Base-by-base conservation (phyloP, 305 asterid species). In the Euphrasia arctica region DNA sequence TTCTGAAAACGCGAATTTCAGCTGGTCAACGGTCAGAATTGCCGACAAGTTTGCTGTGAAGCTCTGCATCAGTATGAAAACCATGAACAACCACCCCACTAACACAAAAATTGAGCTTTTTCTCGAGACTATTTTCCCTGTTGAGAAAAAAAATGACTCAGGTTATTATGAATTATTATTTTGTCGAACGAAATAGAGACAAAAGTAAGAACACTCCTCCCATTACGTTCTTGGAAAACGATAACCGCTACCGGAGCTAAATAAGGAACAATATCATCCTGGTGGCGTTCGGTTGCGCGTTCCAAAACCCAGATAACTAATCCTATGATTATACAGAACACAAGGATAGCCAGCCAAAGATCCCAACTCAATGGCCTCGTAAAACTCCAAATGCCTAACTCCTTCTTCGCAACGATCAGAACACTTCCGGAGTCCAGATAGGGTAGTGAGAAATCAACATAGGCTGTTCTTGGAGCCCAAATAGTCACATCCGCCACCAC, bases 191-290 rank as follows among this genome's bases (percentile, higher is more conserved):
- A 13, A 45, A 45, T 9, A 2, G 14, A 9, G 9, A 36, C 9
- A 6, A 0, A 61, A 55, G 48, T 55, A 29, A 49, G 49, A 5
- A 63, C 9, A 36, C 9, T 13, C 32, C 42, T 55, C 34, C 36
- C 9, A 45, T 78, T 83, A 86, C 90, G 76, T 74, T 83, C 90
- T 1, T 88, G 86, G 65, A 83, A 86, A 45, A 88, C 94, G 48
- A 86, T 86, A 57, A 66, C 77, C 6, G 80, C 67, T 25, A 86
- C 43, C 9, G 43, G 43, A 39, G 43, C 43, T 39, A 39, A 39
- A 39, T 39, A 39, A 39, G 43, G 43, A 39, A 39, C 43, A 41
- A n/a, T 39, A 11, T 18, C 58, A 54, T 64, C 66, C 39, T 42
- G 63, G 50, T 67, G 43, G 10, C 43, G 43, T 39, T 39, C 2